phyloP scores from a whole-genome alignment of 805 yeast species.

The Danielia oregonensis region DNA sequence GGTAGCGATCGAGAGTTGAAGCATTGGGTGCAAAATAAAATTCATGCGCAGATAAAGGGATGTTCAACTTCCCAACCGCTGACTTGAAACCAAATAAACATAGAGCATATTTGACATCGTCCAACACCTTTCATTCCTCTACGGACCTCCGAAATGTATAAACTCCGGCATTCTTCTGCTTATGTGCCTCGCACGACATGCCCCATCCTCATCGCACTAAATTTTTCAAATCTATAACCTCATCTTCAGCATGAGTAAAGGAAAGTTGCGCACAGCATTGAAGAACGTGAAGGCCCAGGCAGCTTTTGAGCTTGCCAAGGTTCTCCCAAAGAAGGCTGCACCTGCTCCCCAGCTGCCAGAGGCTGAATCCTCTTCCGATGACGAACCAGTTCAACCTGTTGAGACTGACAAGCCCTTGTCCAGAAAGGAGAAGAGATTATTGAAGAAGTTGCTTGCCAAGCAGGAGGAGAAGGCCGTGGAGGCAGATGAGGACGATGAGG shows the following conservation, averaged over 20 bases:
- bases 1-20: too few relatives aligned
- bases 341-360: constrained; percentile 1
- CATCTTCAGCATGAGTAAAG: constrained; percentile 13
- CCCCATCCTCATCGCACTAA: constrained; percentile 15
- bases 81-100: too few relatives aligned
- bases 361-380: constrained; percentile 8
- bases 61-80: too few relatives aligned
- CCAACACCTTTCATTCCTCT: too few relatives aligned
- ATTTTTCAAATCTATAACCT: constrained; percentile 4
- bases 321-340: constrained; percentile 1
- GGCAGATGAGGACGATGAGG: constrained; percentile 35
- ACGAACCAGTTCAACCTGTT: constrained; percentile 30
- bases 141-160: too few relatives aligned
- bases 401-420: constrained; percentile 38
- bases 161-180: too few relatives aligned
- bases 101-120: too few relatives aligned
- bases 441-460: constrained; percentile 46
- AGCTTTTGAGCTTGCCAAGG: constrained; percentile 6
- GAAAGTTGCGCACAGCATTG: constrained; percentile 17
- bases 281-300: constrained; percentile 15
- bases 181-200: too few relatives aligned
- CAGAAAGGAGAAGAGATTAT: constrained; percentile 59
- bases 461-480: constrained; percentile 28
- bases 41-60: too few relatives aligned
- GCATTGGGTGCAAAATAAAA: too few relatives aligned